Conservation (phyloP, 331 rosid species). For the Phaseolus coccineus region DNA sequence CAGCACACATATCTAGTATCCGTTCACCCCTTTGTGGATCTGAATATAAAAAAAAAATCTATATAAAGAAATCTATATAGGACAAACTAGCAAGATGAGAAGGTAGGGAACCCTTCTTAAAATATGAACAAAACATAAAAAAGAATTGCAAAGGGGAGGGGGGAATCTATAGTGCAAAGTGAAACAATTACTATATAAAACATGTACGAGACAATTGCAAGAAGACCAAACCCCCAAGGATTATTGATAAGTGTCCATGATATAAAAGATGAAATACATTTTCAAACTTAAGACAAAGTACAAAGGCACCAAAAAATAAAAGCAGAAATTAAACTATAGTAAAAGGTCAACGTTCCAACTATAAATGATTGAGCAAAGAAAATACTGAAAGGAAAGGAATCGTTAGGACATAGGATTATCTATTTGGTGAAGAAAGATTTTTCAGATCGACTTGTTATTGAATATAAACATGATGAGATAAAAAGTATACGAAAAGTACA, state of each 20-base stretch:
- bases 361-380: constrained; percentile 18
- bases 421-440: background rate
- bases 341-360: background rate
- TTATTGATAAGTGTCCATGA: background rate
- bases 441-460: background rate
- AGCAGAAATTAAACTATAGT: background rate
- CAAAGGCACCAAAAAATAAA: background rate
- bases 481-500: constrained; percentile 6
- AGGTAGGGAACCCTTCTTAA: constrained; percentile 22
- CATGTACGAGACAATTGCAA: background rate
- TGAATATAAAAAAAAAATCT: constrained; percentile 39
- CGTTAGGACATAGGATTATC: background rate
- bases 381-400: background rate
- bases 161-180: background rate
- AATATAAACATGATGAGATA: background rate
- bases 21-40: constrained; percentile 94
- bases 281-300: background rate
- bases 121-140: constrained; percentile 20
- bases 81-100: background rate
- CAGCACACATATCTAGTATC: constrained; percentile 97
- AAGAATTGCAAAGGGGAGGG: background rate
- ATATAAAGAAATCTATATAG: constrained; percentile 14
- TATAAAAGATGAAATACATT: background rate
- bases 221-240: constrained; percentile 21
- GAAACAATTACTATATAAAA: constrained; percentile 10